Evolutionary conservation across 257 asterid genomes (phyloP).

Genomic region (Eucommia ulmoides): DNA sequence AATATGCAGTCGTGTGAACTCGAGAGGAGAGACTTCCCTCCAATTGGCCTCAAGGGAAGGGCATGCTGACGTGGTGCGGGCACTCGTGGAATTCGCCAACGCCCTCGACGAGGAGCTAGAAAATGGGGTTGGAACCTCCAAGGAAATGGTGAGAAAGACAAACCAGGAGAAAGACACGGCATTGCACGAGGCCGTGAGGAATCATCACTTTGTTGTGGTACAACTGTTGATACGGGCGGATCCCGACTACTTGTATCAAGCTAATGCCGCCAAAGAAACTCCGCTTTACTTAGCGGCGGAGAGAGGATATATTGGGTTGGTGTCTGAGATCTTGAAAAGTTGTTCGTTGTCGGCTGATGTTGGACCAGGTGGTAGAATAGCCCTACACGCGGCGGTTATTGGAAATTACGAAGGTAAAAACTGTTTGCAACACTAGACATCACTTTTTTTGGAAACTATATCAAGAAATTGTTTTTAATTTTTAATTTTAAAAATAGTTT

Average conservation of each 20-base stretch:
- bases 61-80: neutral
- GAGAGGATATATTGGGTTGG: neutral
- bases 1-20: slow-evolving; percentile 1
- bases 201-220: slow-evolving; percentile 1
- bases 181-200: slow-evolving; percentile 11
- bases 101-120: neutral
- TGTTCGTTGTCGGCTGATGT: too few relatives aligned
- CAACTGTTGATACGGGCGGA: neutral
- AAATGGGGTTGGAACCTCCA: neutral
- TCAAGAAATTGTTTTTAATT: too few relatives aligned
- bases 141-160: slow-evolving; percentile 6
- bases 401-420: neutral
- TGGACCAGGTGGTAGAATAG: neutral
- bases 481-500: too few relatives aligned
- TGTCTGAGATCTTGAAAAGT: neutral
- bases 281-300: slow-evolving; percentile 14
- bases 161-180: slow-evolving; percentile 11
- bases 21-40: slow-evolving; percentile 12
- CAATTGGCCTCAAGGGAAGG: slow-evolving; percentile 14
- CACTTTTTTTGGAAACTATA: too few relatives aligned
- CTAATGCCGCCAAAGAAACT: slow-evolving; percentile 9
- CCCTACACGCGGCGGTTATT: neutral
- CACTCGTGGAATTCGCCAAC: slow-evolving; percentile 3
- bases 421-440: neutral
- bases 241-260: slow-evolving; percentile 4